These are phyloP conservation scores for Albugo candida DNA, from an alignment of 352 stramenopile species.

Conservation along the genomic window DNA sequence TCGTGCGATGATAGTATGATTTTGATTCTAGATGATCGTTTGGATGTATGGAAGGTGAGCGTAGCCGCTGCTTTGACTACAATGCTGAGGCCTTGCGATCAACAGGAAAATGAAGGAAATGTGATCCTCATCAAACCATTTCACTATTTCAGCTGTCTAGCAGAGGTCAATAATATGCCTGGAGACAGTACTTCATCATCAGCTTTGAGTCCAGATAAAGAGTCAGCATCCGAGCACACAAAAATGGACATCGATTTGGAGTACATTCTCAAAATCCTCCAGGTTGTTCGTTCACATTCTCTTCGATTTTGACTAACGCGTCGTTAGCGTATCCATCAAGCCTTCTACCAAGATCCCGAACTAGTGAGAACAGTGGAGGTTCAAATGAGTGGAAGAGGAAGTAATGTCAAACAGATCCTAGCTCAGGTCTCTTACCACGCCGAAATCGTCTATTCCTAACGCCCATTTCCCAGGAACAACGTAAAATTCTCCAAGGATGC, in stretches of 20 bases:
- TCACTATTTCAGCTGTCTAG: slow-evolving; percentile 61
- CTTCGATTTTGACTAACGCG: neutral
- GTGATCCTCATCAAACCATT: slow-evolving; percentile 76
- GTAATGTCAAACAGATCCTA: slow-evolving; percentile 49
- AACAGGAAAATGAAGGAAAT: slow-evolving; percentile 61
- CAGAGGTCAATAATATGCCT: slow-evolving; percentile 71
- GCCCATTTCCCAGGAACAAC: slow-evolving; percentile 26
- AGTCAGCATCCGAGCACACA: slow-evolving; percentile 14
- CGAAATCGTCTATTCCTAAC: neutral
- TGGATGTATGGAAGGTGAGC: slow-evolving; percentile 69
- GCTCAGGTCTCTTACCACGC: slow-evolving; percentile 16
- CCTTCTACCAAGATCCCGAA: slow-evolving; percentile 36
- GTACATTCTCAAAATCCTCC: slow-evolving; percentile 30
- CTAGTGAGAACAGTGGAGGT: slow-evolving; percentile 30
- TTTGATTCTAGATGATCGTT: slow-evolving; percentile 61
- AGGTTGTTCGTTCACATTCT: slow-evolving; percentile 14
- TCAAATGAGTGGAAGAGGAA: slow-evolving; percentile 43
- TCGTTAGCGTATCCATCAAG: slow-evolving; percentile 27
- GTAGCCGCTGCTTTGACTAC: neutral
- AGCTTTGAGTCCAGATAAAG: slow-evolving; percentile 6
- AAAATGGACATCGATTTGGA: slow-evolving; percentile 13
- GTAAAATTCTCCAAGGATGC: slow-evolving; percentile 33
- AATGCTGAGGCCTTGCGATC: neutral
- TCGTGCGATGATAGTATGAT: slow-evolving; percentile 80
- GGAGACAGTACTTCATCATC: slow-evolving; percentile 23